phyloP scores from a whole-genome alignment of 371 early-diverging fungal genomes.

The Actinomortierella ambigua region DNA sequence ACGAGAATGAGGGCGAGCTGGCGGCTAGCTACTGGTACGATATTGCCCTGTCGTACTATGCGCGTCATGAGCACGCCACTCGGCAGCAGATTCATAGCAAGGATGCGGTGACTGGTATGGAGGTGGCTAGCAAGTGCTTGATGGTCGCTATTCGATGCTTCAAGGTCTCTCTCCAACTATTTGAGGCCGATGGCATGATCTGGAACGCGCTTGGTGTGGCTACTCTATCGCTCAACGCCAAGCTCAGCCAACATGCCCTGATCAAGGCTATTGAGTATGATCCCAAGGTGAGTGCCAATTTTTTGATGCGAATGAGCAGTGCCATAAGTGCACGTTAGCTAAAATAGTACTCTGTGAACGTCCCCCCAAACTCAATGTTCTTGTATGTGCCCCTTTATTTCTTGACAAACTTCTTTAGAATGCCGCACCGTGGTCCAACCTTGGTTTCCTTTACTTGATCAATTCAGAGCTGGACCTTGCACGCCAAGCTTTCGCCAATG shows the following conservation, averaged over 20 bases:
- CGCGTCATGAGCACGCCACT: slow-evolving; percentile 28
- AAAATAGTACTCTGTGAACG: too few species aligned
- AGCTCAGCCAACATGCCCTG: slow-evolving; percentile 84
- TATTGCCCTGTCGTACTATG: slow-evolving; percentile 45
- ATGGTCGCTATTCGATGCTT: slow-evolving; percentile 55
- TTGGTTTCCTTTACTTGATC: slow-evolving; percentile 82
- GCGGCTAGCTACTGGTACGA: slow-evolving; percentile 58
- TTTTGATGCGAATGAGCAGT: too few species aligned
- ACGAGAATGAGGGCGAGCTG: slow-evolving; percentile 29
- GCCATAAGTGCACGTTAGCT: too few species aligned
- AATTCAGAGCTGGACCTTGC: slow-evolving; percentile 82
- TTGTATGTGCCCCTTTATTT: too few species aligned
- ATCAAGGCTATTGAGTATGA: slow-evolving; percentile 79
- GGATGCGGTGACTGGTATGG: background rate
- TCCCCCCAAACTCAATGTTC: too few species aligned
- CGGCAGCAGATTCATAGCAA: slow-evolving; percentile 5
- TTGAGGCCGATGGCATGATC: slow-evolving; percentile 60
- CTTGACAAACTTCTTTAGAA: slow-evolving; percentile 50
- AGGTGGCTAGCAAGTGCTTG: slow-evolving; percentile 16
- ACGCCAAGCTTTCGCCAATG: slow-evolving; percentile 72
- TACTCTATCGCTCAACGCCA: slow-evolving; percentile 54
- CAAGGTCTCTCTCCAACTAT: slow-evolving; percentile 68
- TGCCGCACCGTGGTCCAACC: slow-evolving; percentile 81
- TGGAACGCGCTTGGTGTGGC: slow-evolving; percentile 85
- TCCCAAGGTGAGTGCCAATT: slow-evolving; percentile 58